Conservation (phyloP, 768 basidiomycete genomes). For the Ramaria sp. region DNA sequence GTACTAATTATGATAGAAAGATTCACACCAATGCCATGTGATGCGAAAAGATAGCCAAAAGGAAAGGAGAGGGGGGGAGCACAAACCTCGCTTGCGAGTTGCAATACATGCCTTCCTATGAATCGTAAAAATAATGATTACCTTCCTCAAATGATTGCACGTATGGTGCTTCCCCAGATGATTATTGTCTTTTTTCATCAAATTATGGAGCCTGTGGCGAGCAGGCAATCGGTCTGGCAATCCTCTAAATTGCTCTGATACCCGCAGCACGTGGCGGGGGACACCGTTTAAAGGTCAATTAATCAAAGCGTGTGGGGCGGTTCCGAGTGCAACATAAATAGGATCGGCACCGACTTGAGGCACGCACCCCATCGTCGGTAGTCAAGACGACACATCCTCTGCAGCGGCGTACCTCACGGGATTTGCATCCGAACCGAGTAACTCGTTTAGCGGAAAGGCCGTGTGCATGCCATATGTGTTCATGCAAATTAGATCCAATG, state of each 20-base stretch:
- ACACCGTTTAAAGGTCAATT: constrained; percentile 18
- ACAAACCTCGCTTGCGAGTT: constrained; percentile 19
- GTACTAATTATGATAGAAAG: neutral
- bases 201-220: constrained; percentile 17
- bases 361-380: constrained; percentile 28
- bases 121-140: too few relatives aligned
- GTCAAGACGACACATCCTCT: constrained; percentile 27
- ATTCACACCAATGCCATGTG: too few relatives aligned
- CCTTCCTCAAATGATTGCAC: too few relatives aligned
- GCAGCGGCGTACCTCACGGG: constrained; percentile 21
- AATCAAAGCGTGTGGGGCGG: neutral
- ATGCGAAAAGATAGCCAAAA: neutral
- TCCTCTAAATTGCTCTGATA: constrained; percentile 28
- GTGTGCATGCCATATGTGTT: neutral
- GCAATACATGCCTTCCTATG: constrained; percentile 24
- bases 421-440: constrained; percentile 20
- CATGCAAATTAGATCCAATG: neutral
- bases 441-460: neutral
- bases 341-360: constrained; percentile 17
- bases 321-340: neutral
- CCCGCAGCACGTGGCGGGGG: constrained; percentile 19
- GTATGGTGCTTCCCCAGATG: neutral
- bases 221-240: constrained; percentile 25
- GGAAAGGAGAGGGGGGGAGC: constrained; percentile 14
- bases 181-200: neutral